phyloP scores from a whole-genome alignment of 148 eudicot genomes.

The Pouteria glomerata region DNA sequence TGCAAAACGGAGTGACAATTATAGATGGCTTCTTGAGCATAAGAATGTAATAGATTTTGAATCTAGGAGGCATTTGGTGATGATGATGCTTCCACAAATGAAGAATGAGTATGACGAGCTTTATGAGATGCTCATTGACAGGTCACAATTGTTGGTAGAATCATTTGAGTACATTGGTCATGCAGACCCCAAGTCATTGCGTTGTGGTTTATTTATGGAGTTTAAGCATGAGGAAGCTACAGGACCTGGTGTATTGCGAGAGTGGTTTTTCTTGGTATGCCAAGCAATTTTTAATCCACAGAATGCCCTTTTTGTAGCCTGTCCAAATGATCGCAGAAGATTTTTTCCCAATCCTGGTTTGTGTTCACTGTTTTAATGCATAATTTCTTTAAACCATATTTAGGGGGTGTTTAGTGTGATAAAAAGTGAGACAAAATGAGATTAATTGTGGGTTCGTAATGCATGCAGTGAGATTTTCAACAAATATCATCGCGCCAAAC shows the following conservation, averaged over 20 bases:
- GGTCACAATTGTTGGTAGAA: slow-evolving; percentile 69
- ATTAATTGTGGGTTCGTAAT: no score
- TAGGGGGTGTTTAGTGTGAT: no score
- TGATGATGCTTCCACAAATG: slow-evolving; percentile 75
- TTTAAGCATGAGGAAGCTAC: slow-evolving; percentile 93
- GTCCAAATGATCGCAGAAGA: slow-evolving; percentile 82
- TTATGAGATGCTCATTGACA: slow-evolving; percentile 87
- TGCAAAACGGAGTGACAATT: slow-evolving; percentile 52
- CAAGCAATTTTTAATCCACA: slow-evolving; percentile 80
- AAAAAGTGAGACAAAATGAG: no score
- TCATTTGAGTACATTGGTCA: slow-evolving; percentile 71
- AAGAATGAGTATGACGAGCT: slow-evolving; percentile 70
- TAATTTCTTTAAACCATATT: no score
- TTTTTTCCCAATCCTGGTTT: slow-evolving; percentile 90
- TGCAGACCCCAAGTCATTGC: slow-evolving; percentile 48
- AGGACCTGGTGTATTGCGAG: slow-evolving; percentile 89
- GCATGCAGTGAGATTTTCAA: no score
- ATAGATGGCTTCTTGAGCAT: slow-evolving; percentile 59
- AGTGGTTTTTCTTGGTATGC: slow-evolving; percentile 89
- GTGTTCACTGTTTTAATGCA: slow-evolving; percentile 4
- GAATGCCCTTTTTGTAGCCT: slow-evolving; percentile 76
- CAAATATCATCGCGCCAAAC: no score
- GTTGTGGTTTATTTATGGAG: slow-evolving; percentile 69
- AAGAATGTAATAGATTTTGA: slow-evolving; percentile 70
- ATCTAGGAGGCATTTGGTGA: slow-evolving; percentile 75